Base-by-base conservation (phyloP, 352 stramenopile genomes). In the Phytophthora pisi region DNA sequence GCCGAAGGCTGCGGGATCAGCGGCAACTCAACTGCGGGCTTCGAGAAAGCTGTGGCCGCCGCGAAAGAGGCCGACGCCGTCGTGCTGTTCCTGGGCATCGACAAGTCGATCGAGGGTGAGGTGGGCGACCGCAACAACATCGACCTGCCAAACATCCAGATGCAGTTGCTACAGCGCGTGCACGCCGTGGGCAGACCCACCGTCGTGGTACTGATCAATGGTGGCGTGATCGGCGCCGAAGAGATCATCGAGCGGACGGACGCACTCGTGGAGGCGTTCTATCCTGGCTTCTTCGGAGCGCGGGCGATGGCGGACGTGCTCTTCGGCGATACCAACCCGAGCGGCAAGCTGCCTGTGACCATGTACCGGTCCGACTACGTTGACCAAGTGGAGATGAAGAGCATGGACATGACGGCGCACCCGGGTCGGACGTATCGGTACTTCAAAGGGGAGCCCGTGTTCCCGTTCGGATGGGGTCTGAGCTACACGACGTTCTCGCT, bases 391-490 rank as follows among this genome's bases (percentile, higher is more conserved):
- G 55, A 84, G 8, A 95, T 96, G 82, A 91, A 84, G 71, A 95
- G 88, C 63, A 97, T 97, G 88, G 88, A 86, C 76, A 97, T 98
- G 91, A 96, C 88, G 36, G 70, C 79, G 57, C 90, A 88, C 56
- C 92, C 92, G 5, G 93, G 93, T 3, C 86, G 92, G 8, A 97
- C 91, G n/a, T 97, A 98, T 66, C 79, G 90, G 2, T 98, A 98
- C 68, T 98, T 89, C 78, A 95, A 89, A 57, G 91, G 93, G 51
- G 70, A 91, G 5, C 84, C 89, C 0, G 86, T 98, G 34, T 96
- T 96, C 50, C 82, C 89, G 7, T 98, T 98, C 64, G 93, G 93
- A 7, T 93, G 82, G 63, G 93, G 93, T 3, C 77, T 97, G 51
- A 95, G 82, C 59, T 98, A 97, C 77, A 95, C 91, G 3, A 86